These are phyloP conservation scores for Populus alba DNA, from an alignment of 345 rosid species.

Conservation along the genomic window DNA sequence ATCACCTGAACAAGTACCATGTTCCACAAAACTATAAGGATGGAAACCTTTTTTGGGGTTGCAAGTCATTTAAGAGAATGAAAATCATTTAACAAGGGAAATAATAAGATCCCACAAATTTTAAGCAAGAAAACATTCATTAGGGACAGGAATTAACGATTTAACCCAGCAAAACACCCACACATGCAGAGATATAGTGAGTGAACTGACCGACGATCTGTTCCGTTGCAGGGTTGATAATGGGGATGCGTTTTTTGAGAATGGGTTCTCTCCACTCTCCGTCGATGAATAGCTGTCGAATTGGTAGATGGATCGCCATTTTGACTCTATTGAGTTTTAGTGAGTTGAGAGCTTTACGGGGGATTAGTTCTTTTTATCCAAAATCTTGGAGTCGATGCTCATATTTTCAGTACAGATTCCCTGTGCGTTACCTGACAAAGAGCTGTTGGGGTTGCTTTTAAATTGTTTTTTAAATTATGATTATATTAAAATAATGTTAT, in stretches of 20 bases:
- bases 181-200: not conserved
- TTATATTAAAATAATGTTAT: no score
- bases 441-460: no score
- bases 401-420: no score
- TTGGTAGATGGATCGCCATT: constrained; percentile 60
- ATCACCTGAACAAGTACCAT: constrained; percentile 49
- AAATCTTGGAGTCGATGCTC: no score
- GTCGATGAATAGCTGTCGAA: constrained; percentile 68
- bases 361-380: no score
- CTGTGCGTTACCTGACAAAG: no score
- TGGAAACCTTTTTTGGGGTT: not conserved
- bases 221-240: constrained; percentile 80
- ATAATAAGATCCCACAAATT: not conserved
- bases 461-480: no score
- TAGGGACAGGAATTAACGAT: not conserved
- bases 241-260: constrained; percentile 61
- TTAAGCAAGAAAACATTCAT: not conserved
- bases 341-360: not conserved
- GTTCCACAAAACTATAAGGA: not conserved
- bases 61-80: not conserved
- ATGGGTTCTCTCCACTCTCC: constrained; percentile 84
- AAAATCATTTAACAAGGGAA: not conserved
- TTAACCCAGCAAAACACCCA: not conserved
- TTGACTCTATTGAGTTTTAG: not conserved
- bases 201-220: constrained; percentile 56